These are phyloP conservation scores for Hypseocharis bilobata DNA, from an alignment of 441 rosid species.

Conservation along the genomic window DNA sequence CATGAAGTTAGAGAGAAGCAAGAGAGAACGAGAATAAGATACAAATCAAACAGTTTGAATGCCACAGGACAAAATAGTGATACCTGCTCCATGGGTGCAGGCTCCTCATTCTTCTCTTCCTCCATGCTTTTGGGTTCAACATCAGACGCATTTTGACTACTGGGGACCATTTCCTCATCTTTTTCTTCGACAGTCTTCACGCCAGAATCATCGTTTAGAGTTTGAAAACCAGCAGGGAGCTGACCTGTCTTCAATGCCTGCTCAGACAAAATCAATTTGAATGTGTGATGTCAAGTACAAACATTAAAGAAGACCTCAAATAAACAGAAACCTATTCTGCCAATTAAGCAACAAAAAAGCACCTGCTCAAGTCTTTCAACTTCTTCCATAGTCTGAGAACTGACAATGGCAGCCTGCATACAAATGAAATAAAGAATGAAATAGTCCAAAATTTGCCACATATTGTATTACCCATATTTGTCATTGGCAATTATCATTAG, in stretches of 20 bases:
- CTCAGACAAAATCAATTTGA: slow-evolving; percentile 23
- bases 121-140: slow-evolving; percentile 25
- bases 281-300: slow-evolving; percentile 19
- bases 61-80: neutral
- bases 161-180: slow-evolving; percentile 37
- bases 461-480: no score
- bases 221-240: slow-evolving; percentile 68
- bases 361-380: slow-evolving; percentile 97
- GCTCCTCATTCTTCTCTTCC: slow-evolving; percentile 36
- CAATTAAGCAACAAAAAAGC: slow-evolving; percentile 7
- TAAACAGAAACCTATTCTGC: slow-evolving; percentile 6
- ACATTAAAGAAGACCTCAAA: neutral
- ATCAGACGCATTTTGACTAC: slow-evolving; percentile 23
- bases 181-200: slow-evolving; percentile 26
- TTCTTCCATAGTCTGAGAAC: slow-evolving; percentile 96
- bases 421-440: slow-evolving; percentile 20
- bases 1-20: neutral
- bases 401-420: slow-evolving; percentile 90
- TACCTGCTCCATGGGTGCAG: slow-evolving; percentile 69
- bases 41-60: neutral
- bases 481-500: slow-evolving; percentile 1
- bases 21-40: neutral
- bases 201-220: slow-evolving; percentile 34
- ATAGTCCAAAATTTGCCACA: slow-evolving; percentile 2
- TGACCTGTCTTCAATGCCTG: slow-evolving; percentile 90